Evolutionary conservation across 768 basidiomycete species (phyloP).

Genomic region (Mycena capillaripes): DNA sequence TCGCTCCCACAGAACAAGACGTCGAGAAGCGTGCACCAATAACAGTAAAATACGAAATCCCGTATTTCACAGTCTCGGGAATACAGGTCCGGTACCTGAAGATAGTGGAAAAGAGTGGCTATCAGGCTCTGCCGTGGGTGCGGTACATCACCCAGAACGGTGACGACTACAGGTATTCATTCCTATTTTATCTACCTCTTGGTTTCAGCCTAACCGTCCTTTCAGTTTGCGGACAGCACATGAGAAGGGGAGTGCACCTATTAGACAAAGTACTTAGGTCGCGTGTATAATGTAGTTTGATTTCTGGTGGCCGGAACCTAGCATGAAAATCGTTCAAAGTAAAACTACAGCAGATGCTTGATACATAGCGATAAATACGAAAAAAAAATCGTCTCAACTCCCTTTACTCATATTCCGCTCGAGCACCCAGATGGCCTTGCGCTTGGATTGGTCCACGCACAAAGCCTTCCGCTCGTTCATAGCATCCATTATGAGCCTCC

Average conservation of each 20-base stretch:
- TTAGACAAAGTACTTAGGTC: conserved; percentile 53
- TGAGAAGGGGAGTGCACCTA: conserved; percentile 80
- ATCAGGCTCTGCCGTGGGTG: conserved; percentile 97
- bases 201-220: not conserved
- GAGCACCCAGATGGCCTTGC: conserved; percentile 28
- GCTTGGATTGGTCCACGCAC: conserved; percentile 2
- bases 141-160: conserved; percentile 94
- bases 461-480: conserved; percentile 20
- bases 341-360: not conserved
- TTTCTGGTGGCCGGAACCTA: not conserved
- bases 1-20: conserved; percentile 70
- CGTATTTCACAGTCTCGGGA: conserved; percentile 97
- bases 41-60: conserved; percentile 97
- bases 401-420: not conserved
- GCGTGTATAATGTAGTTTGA: conserved; percentile 8
- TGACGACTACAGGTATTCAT: conserved; percentile 85
- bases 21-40: conserved; percentile 94
- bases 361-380: conserved; percentile 18
- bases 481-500: not conserved
- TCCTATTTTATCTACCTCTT: conserved; percentile 13
- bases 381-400: not conserved
- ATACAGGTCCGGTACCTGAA: conserved; percentile 98
- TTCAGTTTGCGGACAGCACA: conserved; percentile 77
- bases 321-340: not conserved
- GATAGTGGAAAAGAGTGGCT: conserved; percentile 98